A percentile compares a stretch with the other conserved stretches of the same genome.
These are phyloP conservation scores for Emericellopsis atlantica DNA, from an alignment of 2,329 filamentous ascomycete species.

Conservation along the genomic window DNA sequence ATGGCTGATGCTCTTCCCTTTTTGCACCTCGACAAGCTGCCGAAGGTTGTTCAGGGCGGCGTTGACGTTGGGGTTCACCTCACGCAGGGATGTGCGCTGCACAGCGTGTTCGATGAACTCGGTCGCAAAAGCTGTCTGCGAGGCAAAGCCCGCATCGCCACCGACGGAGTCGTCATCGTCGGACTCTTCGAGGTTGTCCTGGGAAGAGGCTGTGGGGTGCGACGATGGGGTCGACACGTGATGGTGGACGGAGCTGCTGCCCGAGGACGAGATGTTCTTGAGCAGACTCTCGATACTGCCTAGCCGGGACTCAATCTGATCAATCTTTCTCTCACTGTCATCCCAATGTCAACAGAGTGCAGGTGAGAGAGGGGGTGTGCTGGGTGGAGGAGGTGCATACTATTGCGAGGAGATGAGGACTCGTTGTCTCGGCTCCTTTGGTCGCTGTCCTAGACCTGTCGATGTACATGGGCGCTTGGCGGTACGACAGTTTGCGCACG, in stretches of 20 bases:
- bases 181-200: conserved; percentile 21
- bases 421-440: conserved; percentile 40
- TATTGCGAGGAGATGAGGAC: conserved; percentile 50
- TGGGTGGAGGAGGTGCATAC: conserved; percentile 21
- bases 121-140: conserved; percentile 39
- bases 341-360: neutral
- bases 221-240: conserved; percentile 8
- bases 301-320: conserved; percentile 30
- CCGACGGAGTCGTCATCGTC: conserved; percentile 28
- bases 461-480: conserved; percentile 41
- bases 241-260: conserved; percentile 5
- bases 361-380: neutral
- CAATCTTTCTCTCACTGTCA: conserved; percentile 38
- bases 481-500: conserved; percentile 44
- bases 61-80: conserved; percentile 36
- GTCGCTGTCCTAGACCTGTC: conserved; percentile 38
- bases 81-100: conserved; percentile 29
- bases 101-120: conserved; percentile 42
- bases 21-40: conserved; percentile 39
- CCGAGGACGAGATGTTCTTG: conserved; percentile 18
- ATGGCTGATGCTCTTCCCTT: conserved; percentile 23
- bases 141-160: conserved; percentile 34
- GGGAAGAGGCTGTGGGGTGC: conserved; percentile 8
- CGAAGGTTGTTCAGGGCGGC: conserved; percentile 37
- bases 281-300: conserved; percentile 31